Evolutionary conservation across 768 basidiomycete genomes (phyloP), one percentile per base, ranked within the genome.

Genomic region (Termitomyces sp.): DNA sequence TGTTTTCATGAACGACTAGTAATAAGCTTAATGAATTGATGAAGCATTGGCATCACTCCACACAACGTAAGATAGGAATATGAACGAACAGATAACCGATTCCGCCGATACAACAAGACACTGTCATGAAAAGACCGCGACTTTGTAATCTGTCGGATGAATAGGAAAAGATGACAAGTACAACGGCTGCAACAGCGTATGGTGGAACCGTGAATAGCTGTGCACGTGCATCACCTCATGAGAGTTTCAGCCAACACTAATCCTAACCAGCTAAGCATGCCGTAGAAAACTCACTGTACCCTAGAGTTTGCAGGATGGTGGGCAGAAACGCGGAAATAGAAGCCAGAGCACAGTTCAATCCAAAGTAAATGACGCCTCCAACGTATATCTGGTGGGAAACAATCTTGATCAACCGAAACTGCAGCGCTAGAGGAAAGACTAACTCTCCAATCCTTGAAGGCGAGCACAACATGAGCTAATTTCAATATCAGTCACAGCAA

Each of bases 321-420:
- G 91, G 91, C 53, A 94, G 71, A 72, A 94, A 94, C 0, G 89
- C 89, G 23, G 86, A 85, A 37, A 87, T 87, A 9, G 89, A 87
- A n/a, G 87, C 84, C 15, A 91, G 72, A 21, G 88, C 86, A 50
- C 81, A 82, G 63, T 91, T 91, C 50, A 89, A 71, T 31, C 87
- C 88, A 64, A 91, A 90, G 67, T 89, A 91, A 58, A 91, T 83
- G 30, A 84, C 78, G 0, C 90, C 90, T 0, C 77, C 88, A 8
- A 73, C 63, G 62, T 89, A 86, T 33, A 85, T 74, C 85, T 84
- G 55, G 21, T 42, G 26, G 11, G n/a, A 47, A 40, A 5, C 43
- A 49, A 41, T 30, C 35, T 51, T 9, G 38, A 15, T 45, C 40
- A 30, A 50, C 46, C 59, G 47, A 10, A 35, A 53, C 33, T 40